Evolutionary conservation across 2,329 filamentous ascomycete species (phyloP).

Genomic region (Aspergillus fumigatus): DNA sequence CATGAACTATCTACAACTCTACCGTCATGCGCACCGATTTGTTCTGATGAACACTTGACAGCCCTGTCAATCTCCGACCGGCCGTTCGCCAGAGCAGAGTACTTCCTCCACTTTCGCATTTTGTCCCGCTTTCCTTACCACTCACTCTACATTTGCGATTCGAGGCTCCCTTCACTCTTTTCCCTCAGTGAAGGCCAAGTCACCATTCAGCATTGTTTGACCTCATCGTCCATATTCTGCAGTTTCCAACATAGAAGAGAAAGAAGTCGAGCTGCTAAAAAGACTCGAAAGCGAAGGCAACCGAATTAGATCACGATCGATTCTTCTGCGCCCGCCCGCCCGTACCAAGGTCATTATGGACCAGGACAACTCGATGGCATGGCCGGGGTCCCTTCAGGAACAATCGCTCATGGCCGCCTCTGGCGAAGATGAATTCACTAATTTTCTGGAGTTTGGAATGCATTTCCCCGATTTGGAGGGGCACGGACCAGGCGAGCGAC

Average conservation of each 20-base stretch:
- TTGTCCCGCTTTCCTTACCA: background rate
- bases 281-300: background rate
- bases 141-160: background rate
- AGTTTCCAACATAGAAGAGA: background rate
- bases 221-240: background rate
- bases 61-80: background rate
- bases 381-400: constrained; percentile 38
- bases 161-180: background rate
- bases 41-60: background rate
- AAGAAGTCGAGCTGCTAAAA: background rate
- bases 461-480: constrained; percentile 41
- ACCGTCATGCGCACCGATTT: background rate
- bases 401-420: constrained; percentile 36
- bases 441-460: constrained; percentile 46
- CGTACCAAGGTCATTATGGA: constrained; percentile 28
- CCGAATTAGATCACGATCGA: background rate
- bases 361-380: constrained; percentile 34
- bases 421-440: constrained; percentile 46
- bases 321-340: background rate
- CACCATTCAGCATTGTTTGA: background rate
- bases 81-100: background rate
- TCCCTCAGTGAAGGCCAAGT: background rate
- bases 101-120: background rate
- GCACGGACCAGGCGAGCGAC: constrained; percentile 34
- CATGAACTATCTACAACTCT: background rate